A percentile compares a stretch with the other conserved stretches of the same genome.
Evolutionary conservation across 208 protist species (phyloP).

Genomic region (Acanthamoeba divionensis): DNA sequence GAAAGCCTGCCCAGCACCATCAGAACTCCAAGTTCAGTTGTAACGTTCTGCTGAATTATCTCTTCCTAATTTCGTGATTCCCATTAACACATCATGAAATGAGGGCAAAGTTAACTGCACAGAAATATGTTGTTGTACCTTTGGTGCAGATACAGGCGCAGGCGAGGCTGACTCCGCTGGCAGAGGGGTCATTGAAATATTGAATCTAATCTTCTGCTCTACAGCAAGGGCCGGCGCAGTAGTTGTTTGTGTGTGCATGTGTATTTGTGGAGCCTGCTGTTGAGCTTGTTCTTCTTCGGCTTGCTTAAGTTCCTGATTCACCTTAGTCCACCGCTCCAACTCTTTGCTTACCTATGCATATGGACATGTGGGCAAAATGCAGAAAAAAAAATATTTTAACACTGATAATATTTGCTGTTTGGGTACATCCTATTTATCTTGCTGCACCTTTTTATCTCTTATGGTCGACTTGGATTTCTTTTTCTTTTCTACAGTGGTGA

Average conservation of each 20-base stretch:
- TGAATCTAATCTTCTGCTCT: background rate
- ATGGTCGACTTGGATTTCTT: background rate
- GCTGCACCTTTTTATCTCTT: background rate
- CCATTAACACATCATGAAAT: too few species aligned
- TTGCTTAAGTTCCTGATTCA: constrained; percentile 28
- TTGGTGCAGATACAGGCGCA: background rate
- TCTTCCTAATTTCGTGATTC: too few species aligned
- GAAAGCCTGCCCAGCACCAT: too few species aligned
- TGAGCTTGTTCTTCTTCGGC: background rate
- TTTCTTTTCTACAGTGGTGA: background rate
- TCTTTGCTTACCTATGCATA: constrained; percentile 1
- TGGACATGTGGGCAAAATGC: too few species aligned
- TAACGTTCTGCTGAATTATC: too few species aligned
- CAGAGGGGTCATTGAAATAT: background rate
- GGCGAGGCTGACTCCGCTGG: background rate
- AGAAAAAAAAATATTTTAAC: too few species aligned
- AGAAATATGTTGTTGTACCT: background rate
- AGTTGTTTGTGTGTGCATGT: background rate
- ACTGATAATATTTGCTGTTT: too few species aligned
- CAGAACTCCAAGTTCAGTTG: too few species aligned
- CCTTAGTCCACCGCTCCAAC: constrained; percentile 36
- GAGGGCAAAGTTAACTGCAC: too few species aligned
- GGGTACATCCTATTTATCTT: too few species aligned
- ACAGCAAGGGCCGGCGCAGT: background rate
- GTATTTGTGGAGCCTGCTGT: background rate